Conservation (phyloP, 116 monocot species). For the Dioscorea cayenensis region DNA sequence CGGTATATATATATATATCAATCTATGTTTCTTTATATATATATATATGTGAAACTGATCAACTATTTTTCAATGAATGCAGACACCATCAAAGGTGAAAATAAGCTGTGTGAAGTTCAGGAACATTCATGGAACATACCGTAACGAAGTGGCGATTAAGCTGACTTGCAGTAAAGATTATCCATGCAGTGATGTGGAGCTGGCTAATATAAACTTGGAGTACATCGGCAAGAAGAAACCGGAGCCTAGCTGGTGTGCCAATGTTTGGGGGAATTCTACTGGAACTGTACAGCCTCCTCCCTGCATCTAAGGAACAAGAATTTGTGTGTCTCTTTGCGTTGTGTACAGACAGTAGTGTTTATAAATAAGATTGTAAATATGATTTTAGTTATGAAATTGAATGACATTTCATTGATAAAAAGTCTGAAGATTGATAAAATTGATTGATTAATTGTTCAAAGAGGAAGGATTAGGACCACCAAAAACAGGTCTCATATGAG, state of each 20-base stretch:
- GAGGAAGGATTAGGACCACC: slow-evolving; percentile 27
- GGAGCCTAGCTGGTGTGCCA: background rate
- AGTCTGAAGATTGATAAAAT: too few relatives aligned
- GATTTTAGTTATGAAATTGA: too few relatives aligned
- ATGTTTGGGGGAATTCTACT: background rate
- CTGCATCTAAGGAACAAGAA: background rate
- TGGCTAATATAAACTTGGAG: slow-evolving; percentile 22
- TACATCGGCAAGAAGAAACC: background rate
- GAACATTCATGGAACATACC: slow-evolving; percentile 61
- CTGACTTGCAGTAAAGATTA: slow-evolving; percentile 52
- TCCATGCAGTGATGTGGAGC: slow-evolving; percentile 46
- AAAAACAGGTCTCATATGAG: slow-evolving; percentile 64
- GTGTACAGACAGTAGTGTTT: too few relatives aligned
- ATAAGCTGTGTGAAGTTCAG: slow-evolving; percentile 58
- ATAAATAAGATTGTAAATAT: too few relatives aligned
- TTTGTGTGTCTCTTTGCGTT: too few relatives aligned
- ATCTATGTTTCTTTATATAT: background rate
- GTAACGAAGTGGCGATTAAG: slow-evolving; percentile 32
- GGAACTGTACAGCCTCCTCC: background rate
- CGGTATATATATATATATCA: slow-evolving; percentile 21
- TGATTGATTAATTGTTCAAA: too few relatives aligned
- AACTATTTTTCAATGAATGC: background rate
- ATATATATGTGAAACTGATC: background rate
- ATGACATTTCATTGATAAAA: too few relatives aligned
- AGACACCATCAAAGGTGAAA: slow-evolving; percentile 58